phyloP scores from a whole-genome alignment of 1,284 basidiomycete species.

The Cutaneotrichosporon curvatum region DNA sequence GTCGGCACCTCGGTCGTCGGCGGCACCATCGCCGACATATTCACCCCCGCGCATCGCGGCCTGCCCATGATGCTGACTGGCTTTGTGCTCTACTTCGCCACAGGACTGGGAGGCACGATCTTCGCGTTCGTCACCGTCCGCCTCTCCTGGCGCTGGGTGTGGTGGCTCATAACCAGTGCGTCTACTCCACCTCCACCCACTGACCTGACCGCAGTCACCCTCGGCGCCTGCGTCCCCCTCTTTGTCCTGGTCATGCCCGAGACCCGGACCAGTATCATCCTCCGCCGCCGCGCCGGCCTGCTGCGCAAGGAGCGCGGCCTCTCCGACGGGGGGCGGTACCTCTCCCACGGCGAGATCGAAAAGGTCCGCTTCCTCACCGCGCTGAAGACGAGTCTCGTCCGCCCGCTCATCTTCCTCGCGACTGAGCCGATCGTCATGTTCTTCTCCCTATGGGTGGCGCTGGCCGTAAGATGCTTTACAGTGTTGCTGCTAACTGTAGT shows the following conservation, averaged over 20 bases:
- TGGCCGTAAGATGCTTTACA: slow-evolving; percentile 44
- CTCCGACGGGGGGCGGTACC: slow-evolving; percentile 37
- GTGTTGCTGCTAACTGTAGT: slow-evolving; percentile 33
- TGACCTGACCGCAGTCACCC: slow-evolving; percentile 29
- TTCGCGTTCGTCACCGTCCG: slow-evolving; percentile 64
- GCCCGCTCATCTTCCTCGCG: slow-evolving; percentile 51
- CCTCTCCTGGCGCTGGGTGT: slow-evolving; percentile 71
- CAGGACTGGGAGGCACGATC: slow-evolving; percentile 40
- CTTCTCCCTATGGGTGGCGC: slow-evolving; percentile 69
- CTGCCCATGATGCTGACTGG: slow-evolving; percentile 14
- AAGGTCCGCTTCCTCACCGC: slow-evolving; percentile 34
- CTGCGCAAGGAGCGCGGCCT: slow-evolving; percentile 36
- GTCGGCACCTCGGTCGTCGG: slow-evolving; percentile 68
- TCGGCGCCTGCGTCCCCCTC: slow-evolving; percentile 26
- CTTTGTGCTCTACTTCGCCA: slow-evolving; percentile 7
- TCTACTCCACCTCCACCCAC: slow-evolving; percentile 3
- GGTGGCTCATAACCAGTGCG: slow-evolving; percentile 64
- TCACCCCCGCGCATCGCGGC: slow-evolving; percentile 12
- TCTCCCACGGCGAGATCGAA: slow-evolving; percentile 42
- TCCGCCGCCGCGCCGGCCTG: slow-evolving; percentile 32
- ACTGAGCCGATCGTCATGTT: slow-evolving; percentile 70
- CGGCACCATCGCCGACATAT: slow-evolving; percentile 68
- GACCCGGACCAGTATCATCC: slow-evolving; percentile 41
- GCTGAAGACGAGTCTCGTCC: slow-evolving; percentile 27
- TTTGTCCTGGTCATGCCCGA: slow-evolving; percentile 39